These are phyloP conservation scores for Xylariaceae sp. DNA, from an alignment of 2,329 filamentous ascomycete species.

Conservation along the genomic window DNA sequence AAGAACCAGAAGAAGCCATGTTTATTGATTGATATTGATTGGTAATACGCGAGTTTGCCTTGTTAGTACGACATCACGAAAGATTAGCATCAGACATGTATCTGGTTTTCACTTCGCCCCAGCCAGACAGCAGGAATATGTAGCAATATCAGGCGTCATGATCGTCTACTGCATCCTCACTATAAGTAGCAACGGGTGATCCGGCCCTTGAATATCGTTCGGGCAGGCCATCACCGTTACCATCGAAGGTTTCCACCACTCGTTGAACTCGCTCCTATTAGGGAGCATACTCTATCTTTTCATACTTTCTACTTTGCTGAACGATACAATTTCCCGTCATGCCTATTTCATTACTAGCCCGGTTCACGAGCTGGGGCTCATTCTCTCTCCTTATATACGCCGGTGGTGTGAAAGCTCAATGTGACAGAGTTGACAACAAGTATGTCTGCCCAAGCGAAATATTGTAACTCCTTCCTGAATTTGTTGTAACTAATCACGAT, in stretches of 20 bases:
- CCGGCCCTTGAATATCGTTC: not conserved
- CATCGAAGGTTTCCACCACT: not conserved
- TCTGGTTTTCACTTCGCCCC: constrained; percentile 7
- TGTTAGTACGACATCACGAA: constrained; percentile 12
- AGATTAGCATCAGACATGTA: constrained; percentile 10
- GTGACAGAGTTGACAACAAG: constrained; percentile 26
- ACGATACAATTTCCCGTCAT: constrained; percentile 12
- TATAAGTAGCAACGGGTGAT: constrained; percentile 14
- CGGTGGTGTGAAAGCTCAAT: constrained; percentile 26
- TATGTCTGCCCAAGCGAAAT: constrained; percentile 11
- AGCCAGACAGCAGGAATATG: not conserved
- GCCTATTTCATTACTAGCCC: constrained; percentile 13
- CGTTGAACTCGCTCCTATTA: not conserved
- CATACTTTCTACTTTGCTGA: not conserved
- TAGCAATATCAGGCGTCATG: not conserved
- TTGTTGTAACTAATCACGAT: constrained; percentile 12
- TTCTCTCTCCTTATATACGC: constrained; percentile 28
- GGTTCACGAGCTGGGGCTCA: constrained; percentile 24
- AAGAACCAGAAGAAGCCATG: not conserved
- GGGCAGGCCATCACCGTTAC: not conserved
- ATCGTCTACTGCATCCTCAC: not conserved
- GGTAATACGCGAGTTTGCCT: constrained; percentile 13
- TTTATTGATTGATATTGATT: not conserved
- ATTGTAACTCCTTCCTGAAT: not conserved
- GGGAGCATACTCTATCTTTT: not conserved